Conservation (phyloP, 306 rosid genomes). For the Astragalus membranaceus region DNA sequence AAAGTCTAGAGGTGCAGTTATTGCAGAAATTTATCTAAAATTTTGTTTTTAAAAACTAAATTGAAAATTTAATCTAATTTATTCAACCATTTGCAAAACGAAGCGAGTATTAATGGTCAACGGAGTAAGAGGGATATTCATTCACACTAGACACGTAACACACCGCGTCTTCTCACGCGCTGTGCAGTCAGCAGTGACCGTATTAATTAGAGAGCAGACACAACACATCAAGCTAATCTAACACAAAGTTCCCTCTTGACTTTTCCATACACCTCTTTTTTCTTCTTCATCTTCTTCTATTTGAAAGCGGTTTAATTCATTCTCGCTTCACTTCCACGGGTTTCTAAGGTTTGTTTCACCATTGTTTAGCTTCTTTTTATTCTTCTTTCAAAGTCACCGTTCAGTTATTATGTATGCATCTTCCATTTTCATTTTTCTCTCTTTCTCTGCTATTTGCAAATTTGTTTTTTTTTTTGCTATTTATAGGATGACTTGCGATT, state of each 20-base stretch:
- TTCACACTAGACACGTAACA: background rate
- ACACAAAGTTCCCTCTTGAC: background rate
- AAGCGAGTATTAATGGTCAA: background rate
- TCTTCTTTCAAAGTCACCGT: background rate
- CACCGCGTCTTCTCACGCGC: background rate
- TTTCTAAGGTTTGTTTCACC: background rate
- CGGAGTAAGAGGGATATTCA: background rate
- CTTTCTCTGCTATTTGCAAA: background rate
- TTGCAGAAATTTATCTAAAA: no score
- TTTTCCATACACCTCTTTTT: background rate
- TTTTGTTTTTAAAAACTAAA: no score
- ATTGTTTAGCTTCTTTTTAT: no score
- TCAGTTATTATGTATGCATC: background rate
- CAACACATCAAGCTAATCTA: background rate
- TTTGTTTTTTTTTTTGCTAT: background rate
- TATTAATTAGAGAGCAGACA: background rate
- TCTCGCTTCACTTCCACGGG: background rate
- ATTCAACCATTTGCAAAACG: no score
- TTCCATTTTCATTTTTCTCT: background rate
- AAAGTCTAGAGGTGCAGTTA: no score
- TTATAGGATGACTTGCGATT: background rate
- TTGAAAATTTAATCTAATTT: no score
- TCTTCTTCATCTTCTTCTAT: no score
- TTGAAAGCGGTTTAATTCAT: background rate
- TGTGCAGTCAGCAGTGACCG: background rate